phyloP scores from a whole-genome alignment of 345 rosid genomes.

The Odontarrhena argentea region DNA sequence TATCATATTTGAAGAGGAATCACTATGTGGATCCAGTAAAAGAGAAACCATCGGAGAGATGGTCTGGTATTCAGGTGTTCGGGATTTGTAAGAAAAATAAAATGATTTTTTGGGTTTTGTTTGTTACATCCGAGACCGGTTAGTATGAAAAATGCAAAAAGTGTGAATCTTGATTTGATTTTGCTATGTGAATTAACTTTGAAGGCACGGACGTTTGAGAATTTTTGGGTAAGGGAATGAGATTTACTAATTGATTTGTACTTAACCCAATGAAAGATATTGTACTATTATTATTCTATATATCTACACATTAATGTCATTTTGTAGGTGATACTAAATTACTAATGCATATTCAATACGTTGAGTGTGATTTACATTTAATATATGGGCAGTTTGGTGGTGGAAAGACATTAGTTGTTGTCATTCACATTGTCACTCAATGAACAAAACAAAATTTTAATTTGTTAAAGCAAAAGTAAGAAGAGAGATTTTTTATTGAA shows the following conservation, averaged over 20 bases:
- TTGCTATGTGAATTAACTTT: constrained; percentile 12
- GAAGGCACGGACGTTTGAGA: constrained; percentile 15
- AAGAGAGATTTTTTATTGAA: constrained; percentile 3
- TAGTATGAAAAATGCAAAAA: background rate
- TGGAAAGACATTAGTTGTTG: constrained; percentile 30
- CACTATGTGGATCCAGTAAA: no score
- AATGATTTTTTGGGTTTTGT: constrained; percentile 4
- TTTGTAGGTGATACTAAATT: constrained; percentile 11
- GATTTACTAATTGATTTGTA: constrained; percentile 25
- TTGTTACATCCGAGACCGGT: constrained; percentile 19
- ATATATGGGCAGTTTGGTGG: constrained; percentile 28
- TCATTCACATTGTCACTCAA: constrained; percentile 24
- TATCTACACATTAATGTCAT: constrained; percentile 4
- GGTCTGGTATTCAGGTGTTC: no score
- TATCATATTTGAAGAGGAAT: no score
- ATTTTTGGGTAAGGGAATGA: constrained; percentile 13
- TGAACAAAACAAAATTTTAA: background rate
- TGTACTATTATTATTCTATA: constrained; percentile 2
- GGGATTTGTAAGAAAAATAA: background rate
- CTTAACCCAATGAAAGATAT: constrained; percentile 33
- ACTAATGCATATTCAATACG: constrained; percentile 21
- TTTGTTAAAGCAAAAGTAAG: background rate
- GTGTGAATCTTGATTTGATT: constrained; percentile 17
- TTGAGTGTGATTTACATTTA: constrained; percentile 33
- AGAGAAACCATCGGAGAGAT: no score